Base-by-base conservation (phyloP, 2,329 filamentous ascomycete species). In the Atkinsonella texensis region DNA sequence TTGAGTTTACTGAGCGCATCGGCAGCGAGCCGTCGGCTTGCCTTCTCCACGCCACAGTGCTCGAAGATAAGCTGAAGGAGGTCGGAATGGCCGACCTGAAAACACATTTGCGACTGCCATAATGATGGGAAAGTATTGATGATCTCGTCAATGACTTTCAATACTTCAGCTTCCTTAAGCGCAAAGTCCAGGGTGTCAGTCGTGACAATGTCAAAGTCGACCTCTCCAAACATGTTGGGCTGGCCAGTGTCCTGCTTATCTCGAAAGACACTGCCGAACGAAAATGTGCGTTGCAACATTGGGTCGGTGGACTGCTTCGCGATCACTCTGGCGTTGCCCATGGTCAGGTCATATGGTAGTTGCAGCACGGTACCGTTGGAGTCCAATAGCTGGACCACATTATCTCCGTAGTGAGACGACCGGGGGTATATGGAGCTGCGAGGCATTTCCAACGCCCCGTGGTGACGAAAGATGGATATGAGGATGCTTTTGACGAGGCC, bases 181-280 rank as follows among this genome's bases (percentile, higher is more conserved):
- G 89, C 85, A 45, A 95, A 73, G 61, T 97, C 89, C 5, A 89
- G 69, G 1, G 85, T 84, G 58, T 90, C 84, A 44, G 81, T 79
- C 0, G 89, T 91, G n/a, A 95, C 79, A 54, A 98, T 89, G 67
- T 98, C 93, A 65, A 97, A 98, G 65, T 97, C 90, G 2, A 94
- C 90, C 63, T 97, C 93, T 10, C 87, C 85, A 63, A 88, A 85
- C 61, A 84, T 85, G 52, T 79, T 77, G 7, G 93, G 93, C 58
- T 95, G 87, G 2, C 88, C 87, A 8, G 88, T 89, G 51, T 83
- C 83, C 47, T 82, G 75, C 45, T 79, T 83, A 56, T 94, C 87
- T 41, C 93, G 81, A 63, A 89, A 97, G 1, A 97, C 89, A 35
- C 78, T 84, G 7, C 89, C 90, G 64, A 98, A 96, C 0, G 87